A percentile compares a stretch with the other conserved stretches of the same genome.
These are phyloP conservation scores for Boletus rubroflammeus DNA, from an alignment of 768 basidiomycete species.

Conservation along the genomic window DNA sequence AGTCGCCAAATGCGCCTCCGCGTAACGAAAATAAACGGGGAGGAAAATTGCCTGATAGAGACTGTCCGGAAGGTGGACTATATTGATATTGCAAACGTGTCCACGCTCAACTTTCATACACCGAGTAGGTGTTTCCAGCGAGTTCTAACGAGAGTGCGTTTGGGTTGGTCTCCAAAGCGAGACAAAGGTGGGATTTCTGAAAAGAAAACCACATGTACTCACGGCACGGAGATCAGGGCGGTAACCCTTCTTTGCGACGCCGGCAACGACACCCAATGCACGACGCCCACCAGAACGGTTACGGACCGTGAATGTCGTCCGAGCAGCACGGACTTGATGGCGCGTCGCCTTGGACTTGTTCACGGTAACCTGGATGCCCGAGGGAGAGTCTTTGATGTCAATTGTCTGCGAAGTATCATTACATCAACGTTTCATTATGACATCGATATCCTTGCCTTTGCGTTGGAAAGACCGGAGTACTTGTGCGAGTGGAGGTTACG, in stretches of 20 bases:
- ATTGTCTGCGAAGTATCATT: slow-evolving; percentile 49
- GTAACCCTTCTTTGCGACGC: slow-evolving; percentile 63
- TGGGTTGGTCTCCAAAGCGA: slow-evolving; percentile 3
- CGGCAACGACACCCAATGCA: slow-evolving; percentile 60
- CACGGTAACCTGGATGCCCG: slow-evolving; percentile 57
- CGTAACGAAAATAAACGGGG: slow-evolving; percentile 23
- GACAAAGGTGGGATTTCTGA: neutral
- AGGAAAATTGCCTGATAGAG: slow-evolving; percentile 19
- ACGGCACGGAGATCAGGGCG: slow-evolving; percentile 76
- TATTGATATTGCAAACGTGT: slow-evolving; percentile 81
- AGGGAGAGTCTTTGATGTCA: slow-evolving; percentile 52
- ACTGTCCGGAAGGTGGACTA: slow-evolving; percentile 20
- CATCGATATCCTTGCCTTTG: slow-evolving; percentile 49
- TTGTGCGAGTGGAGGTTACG: slow-evolving; percentile 88
- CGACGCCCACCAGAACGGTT: slow-evolving; percentile 70
- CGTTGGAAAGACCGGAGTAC: slow-evolving; percentile 85
- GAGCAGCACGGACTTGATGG: slow-evolving; percentile 45
- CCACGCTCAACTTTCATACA: slow-evolving; percentile 88
- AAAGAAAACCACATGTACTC: slow-evolving; percentile 34
- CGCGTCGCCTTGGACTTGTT: slow-evolving; percentile 62
- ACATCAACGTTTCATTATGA: neutral
- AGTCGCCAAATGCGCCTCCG: slow-evolving; percentile 34
- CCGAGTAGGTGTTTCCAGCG: slow-evolving; percentile 62
- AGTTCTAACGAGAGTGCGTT: slow-evolving; percentile 91
- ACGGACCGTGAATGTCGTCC: slow-evolving; percentile 53